Evolutionary conservation across 768 basidiomycete species (phyloP).

Genomic region (Mycena alexandri): DNA sequence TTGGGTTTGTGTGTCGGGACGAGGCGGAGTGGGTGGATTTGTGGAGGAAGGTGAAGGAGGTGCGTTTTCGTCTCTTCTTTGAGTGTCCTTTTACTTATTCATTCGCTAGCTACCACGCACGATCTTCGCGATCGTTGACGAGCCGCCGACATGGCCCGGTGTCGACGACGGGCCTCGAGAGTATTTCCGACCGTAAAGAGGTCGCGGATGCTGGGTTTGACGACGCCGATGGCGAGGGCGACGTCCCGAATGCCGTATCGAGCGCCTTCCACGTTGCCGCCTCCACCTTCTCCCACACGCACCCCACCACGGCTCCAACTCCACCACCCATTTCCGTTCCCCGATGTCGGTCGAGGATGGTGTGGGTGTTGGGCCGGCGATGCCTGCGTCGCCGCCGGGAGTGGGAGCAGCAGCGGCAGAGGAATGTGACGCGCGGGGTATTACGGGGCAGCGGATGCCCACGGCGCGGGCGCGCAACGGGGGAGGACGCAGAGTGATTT

Average conservation of each 20-base stretch:
- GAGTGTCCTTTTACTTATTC: too few species aligned
- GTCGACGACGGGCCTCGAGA: slow-evolving; percentile 79
- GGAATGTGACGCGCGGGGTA: slow-evolving; percentile 37
- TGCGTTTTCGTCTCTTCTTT: too few species aligned
- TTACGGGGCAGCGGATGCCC: slow-evolving; percentile 68
- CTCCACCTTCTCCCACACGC: slow-evolving; percentile 22
- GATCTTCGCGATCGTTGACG: slow-evolving; percentile 25
- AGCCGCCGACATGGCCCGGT: slow-evolving; percentile 28
- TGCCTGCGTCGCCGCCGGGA: slow-evolving; percentile 28
- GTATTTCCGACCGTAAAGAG: slow-evolving; percentile 80
- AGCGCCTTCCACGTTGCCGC: neutral
- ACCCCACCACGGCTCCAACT: slow-evolving; percentile 63
- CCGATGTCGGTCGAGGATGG: slow-evolving; percentile 64
- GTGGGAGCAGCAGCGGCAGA: slow-evolving; percentile 27
- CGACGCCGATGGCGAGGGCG: slow-evolving; percentile 38
- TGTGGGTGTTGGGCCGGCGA: slow-evolving; percentile 37
- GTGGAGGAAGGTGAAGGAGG: slow-evolving; percentile 75
- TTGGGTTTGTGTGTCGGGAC: slow-evolving; percentile 89
- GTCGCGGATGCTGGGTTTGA: slow-evolving; percentile 29
- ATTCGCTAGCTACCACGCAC: neutral
- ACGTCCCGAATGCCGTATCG: slow-evolving; percentile 24
- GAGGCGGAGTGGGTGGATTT: slow-evolving; percentile 93
- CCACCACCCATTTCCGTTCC: slow-evolving; percentile 58
- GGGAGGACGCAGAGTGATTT: slow-evolving; percentile 79
- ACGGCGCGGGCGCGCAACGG: slow-evolving; percentile 81